A percentile compares a stretch with the other conserved stretches of the same genome.
These are phyloP conservation scores for Didymosphaeria variabile DNA, from an alignment of 2,329 filamentous ascomycete species.

Conservation along the genomic window DNA sequence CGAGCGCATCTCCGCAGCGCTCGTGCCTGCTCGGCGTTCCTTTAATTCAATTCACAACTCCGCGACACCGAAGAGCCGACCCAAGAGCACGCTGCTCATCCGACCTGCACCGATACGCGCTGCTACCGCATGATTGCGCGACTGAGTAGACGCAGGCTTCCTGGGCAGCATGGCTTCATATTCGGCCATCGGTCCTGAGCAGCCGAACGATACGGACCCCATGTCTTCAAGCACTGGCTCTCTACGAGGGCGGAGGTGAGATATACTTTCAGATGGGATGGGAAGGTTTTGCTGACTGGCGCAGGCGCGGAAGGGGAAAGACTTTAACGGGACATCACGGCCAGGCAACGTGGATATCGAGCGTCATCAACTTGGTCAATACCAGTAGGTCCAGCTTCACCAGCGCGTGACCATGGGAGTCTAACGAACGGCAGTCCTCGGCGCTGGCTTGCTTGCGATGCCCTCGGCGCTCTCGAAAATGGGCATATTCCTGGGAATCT, in stretches of 20 bases:
- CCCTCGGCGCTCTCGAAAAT: constrained; percentile 95
- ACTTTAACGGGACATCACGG: constrained; percentile 75
- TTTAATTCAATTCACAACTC: constrained; percentile 1
- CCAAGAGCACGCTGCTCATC: constrained; percentile 7
- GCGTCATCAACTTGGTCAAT: constrained; percentile 94
- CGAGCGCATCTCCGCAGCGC: constrained; percentile 7
- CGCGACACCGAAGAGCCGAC: constrained; percentile 5
- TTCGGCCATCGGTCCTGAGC: constrained; percentile 53
- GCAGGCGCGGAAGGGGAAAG: constrained; percentile 67
- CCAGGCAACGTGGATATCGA: constrained; percentile 87
- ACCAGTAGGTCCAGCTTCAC: constrained; percentile 73
- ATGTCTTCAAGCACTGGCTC: constrained; percentile 54
- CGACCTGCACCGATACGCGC: constrained; percentile 3
- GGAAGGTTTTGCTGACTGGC: constrained; percentile 30
- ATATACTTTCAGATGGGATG: not conserved
- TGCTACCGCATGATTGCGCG: constrained; percentile 38
- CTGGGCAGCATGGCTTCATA: constrained; percentile 56
- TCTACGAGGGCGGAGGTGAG: constrained; percentile 49
- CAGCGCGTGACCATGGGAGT: not conserved
- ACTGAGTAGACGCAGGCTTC: constrained; percentile 27
- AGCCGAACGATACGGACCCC: constrained; percentile 50
- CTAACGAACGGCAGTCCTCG: constrained; percentile 72
- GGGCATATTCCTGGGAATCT: constrained; percentile 84
- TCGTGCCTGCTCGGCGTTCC: constrained; percentile 9
- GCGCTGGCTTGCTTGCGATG: constrained; percentile 93